phyloP scores from a whole-genome alignment of 2,329 filamentous ascomycete genomes.

The Neonectria coccinea region DNA sequence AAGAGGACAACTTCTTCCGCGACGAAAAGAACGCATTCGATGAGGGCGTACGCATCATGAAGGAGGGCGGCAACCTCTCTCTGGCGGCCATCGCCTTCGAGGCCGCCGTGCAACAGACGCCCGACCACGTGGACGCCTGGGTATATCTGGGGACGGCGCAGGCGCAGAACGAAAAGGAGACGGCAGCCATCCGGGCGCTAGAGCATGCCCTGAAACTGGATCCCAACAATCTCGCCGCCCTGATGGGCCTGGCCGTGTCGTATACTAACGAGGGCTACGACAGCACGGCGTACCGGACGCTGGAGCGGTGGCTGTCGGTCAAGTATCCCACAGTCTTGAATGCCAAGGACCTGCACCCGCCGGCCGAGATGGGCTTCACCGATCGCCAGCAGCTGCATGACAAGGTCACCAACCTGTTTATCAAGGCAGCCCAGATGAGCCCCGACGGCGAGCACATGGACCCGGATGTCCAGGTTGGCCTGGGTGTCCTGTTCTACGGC shows the following conservation, averaged over 20 bases:
- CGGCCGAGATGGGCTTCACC: conserved; percentile 91
- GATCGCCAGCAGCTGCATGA: conserved; percentile 91
- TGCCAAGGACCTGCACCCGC: conserved; percentile 76
- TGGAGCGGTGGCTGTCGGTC: conserved; percentile 96
- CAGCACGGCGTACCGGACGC: conserved; percentile 92
- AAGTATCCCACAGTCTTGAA: conserved; percentile 90
- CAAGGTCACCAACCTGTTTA: conserved; percentile 90
- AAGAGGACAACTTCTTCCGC: conserved; percentile 91
- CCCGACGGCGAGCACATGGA: conserved; percentile 97
- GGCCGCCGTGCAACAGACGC: conserved; percentile 90
- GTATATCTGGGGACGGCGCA: conserved; percentile 91
- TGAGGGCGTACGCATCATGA: conserved; percentile 92
- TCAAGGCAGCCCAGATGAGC: conserved; percentile 89
- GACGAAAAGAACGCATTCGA: conserved; percentile 87
- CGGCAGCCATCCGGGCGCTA: conserved; percentile 91
- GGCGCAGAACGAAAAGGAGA: conserved; percentile 98
- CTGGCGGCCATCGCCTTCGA: conserved; percentile 95
- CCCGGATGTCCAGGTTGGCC: conserved; percentile 95
- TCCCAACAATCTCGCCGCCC: conserved; percentile 84
- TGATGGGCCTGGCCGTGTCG: conserved; percentile 95
- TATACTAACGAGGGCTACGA: conserved; percentile 99
- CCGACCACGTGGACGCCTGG: conserved; percentile 92
- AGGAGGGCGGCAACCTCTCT: conserved; percentile 92
- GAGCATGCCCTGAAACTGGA: conserved; percentile 92
- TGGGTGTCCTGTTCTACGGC: conserved; percentile 97